A percentile compares a stretch with the other conserved stretches of the same genome.
Evolutionary conservation across 768 basidiomycete genomes (phyloP).

Genomic region (Vishniacozyma victoriae): DNA sequence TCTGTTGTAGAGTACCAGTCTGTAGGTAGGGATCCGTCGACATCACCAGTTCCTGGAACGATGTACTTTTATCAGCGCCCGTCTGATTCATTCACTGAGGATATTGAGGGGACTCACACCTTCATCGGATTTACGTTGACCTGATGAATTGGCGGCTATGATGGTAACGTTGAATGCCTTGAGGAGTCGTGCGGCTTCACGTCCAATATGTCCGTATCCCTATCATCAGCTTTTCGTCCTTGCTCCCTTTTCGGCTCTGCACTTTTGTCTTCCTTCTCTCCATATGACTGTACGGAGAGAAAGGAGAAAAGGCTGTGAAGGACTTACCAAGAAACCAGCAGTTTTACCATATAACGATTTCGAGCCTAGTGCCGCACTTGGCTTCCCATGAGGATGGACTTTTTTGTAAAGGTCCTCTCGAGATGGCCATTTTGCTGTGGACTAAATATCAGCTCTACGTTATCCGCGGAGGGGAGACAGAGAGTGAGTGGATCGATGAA

Average conservation of each 20-base stretch:
- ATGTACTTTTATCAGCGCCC: constrained; percentile 25
- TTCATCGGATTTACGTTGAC: constrained; percentile 31
- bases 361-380: constrained; percentile 4
- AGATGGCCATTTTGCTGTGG: constrained; percentile 5
- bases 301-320: not conserved
- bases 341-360: constrained; percentile 39
- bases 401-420: constrained; percentile 9
- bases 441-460: constrained; percentile 2
- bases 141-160: constrained; percentile 45
- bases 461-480: not conserved
- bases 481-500: not conserved
- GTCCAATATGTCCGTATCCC: constrained; percentile 45
- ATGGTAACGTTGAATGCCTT: constrained; percentile 37
- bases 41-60: constrained; percentile 44
- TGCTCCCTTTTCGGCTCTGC: not conserved
- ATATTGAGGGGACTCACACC: constrained; percentile 27
- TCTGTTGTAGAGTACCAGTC: constrained; percentile 40
- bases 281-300: not conserved
- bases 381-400: constrained; percentile 3
- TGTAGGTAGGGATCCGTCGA: constrained; percentile 39
- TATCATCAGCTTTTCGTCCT: constrained; percentile 1
- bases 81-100: not conserved
- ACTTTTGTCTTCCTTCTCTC: not conserved
- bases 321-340: constrained; percentile 41
- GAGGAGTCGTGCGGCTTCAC: constrained; percentile 44